A percentile compares a stretch with the other conserved stretches of the same genome.
Conservation (phyloP, 345 rosid genomes). For the Acer campestre region DNA sequence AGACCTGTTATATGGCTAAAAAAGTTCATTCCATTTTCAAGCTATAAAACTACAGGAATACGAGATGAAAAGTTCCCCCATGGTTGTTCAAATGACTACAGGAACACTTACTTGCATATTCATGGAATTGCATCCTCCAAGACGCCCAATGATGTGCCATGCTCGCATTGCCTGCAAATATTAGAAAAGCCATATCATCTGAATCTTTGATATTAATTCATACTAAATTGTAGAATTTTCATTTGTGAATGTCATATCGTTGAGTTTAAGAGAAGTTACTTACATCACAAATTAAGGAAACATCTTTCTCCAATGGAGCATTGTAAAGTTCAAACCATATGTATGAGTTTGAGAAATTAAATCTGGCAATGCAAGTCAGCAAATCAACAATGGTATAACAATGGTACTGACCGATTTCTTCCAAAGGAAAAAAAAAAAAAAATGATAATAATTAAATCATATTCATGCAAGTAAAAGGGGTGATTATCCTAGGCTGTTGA, state of each 20-base stretch:
- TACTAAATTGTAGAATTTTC: not conserved
- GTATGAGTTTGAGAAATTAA: conserved; percentile 81
- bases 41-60: not conserved
- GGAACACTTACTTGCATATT: conserved; percentile 80
- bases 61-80: not conserved
- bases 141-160: conserved; percentile 94
- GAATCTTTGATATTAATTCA: not conserved
- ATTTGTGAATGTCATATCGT: conserved; percentile 3
- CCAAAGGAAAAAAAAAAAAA: not conserved
- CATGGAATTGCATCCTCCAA: conserved; percentile 97
- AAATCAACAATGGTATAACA: conserved; percentile 10
- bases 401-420: conserved; percentile 10
- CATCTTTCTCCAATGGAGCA: conserved; percentile 74
- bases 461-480: not conserved
- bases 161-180: conserved; percentile 76
- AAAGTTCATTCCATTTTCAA: not conserved
- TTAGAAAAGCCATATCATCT: conserved; percentile 13
- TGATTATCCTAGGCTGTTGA: not conserved
- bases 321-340: conserved; percentile 96
- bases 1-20: not conserved
- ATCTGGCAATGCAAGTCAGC: conserved; percentile 44
- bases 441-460: not conserved
- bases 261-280: conserved; percentile 29
- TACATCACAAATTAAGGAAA: conserved; percentile 82
- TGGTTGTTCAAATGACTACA: not conserved